Conservation (phyloP, 2,329 filamentous ascomycete genomes). For the Hypoxylon sp. region DNA sequence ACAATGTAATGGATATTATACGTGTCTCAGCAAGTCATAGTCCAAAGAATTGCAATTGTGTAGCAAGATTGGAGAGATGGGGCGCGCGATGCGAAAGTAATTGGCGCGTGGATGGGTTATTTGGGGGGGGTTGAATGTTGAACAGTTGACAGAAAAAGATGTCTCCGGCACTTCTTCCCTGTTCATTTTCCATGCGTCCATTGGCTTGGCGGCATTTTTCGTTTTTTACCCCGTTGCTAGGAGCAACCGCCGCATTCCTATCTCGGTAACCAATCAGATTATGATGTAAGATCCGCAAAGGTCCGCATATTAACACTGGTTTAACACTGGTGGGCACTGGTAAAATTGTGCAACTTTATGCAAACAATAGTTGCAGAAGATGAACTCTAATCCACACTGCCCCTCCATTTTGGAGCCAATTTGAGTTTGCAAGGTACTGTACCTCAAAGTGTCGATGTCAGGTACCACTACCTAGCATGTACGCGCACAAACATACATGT, state of each 20-base stretch:
- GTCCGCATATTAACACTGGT: no score
- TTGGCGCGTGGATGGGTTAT: slow-evolving; percentile 39
- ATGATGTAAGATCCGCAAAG: no score
- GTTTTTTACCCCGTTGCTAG: slow-evolving; percentile 38
- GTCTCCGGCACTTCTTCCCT: slow-evolving; percentile 24
- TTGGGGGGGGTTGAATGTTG: neutral
- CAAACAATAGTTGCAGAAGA: no score
- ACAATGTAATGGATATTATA: slow-evolving; percentile 50
- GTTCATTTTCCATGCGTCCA: slow-evolving; percentile 22
- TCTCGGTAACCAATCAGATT: slow-evolving; percentile 29
- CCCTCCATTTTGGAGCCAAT: no score
- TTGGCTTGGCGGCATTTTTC: slow-evolving; percentile 38
- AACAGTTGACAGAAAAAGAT: slow-evolving; percentile 26
- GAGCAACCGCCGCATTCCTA: slow-evolving; percentile 39
- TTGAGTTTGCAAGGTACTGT: no score
- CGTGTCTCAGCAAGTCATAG: slow-evolving; percentile 53
- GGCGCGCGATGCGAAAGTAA: slow-evolving; percentile 47
- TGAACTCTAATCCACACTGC: no score
- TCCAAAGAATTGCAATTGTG: slow-evolving; percentile 46
- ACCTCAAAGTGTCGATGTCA: no score
- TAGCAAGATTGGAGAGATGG: slow-evolving; percentile 49
- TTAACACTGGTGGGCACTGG: no score
- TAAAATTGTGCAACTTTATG: no score
- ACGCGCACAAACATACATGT: no score
- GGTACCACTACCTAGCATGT: neutral